phyloP scores from a whole-genome alignment of 768 basidiomycete genomes.

The Suillus cothurnatus region DNA sequence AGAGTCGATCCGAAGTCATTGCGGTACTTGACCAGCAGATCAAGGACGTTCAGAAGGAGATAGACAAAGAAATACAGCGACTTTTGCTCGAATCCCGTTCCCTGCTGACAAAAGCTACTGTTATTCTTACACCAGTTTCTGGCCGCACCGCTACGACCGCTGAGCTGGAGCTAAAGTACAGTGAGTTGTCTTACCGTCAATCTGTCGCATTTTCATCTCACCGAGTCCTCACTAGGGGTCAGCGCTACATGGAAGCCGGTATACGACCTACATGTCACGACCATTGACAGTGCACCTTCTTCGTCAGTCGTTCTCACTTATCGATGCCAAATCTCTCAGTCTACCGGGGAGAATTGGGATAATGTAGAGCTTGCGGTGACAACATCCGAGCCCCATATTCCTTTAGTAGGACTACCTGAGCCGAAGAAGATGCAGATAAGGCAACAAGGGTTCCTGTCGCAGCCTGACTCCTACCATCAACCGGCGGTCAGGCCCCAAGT shows the following conservation, averaged over 20 bases:
- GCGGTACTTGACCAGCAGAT: slow-evolving; percentile 21
- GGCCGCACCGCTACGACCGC: slow-evolving; percentile 11
- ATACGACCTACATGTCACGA: slow-evolving; percentile 21
- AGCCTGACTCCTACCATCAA: not conserved
- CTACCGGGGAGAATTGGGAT: slow-evolving; percentile 35
- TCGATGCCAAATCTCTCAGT: slow-evolving; percentile 30
- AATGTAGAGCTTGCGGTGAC: slow-evolving; percentile 27
- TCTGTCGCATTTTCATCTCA: not conserved
- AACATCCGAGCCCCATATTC: slow-evolving; percentile 23
- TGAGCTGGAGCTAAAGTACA: slow-evolving; percentile 22
- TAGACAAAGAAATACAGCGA: slow-evolving; percentile 17
- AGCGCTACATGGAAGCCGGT: slow-evolving; percentile 22
- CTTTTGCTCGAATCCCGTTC: not conserved
- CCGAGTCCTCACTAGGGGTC: slow-evolving; percentile 14
- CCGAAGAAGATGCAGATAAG: slow-evolving; percentile 21
- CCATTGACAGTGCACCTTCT: slow-evolving; percentile 16
- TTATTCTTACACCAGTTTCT: slow-evolving; percentile 11
- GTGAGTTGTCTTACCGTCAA: slow-evolving; percentile 8
- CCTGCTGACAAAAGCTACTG: slow-evolving; percentile 14
- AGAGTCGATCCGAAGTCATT: slow-evolving; percentile 17
- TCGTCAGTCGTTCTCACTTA: slow-evolving; percentile 25
- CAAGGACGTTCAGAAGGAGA: slow-evolving; percentile 9
- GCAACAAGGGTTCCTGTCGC: not conserved
- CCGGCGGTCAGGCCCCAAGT: not conserved
- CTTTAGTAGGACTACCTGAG: slow-evolving; percentile 24